These are phyloP conservation scores for Styphnolobium japonicum DNA, from an alignment of 306 rosid genomes.

Conservation along the genomic window DNA sequence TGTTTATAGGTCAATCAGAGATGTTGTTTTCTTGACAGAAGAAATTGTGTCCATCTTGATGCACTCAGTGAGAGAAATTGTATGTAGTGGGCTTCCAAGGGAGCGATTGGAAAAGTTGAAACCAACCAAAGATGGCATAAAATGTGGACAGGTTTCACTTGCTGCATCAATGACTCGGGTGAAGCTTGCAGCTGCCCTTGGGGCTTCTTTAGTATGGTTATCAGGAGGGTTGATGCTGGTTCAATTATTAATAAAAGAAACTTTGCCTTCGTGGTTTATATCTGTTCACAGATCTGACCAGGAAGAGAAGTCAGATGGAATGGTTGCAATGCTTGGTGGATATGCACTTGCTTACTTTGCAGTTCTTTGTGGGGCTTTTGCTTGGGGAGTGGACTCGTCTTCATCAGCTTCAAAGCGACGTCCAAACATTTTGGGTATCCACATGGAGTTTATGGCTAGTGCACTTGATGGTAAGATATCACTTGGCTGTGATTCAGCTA, in stretches of 20 bases:
- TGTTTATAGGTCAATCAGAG: slow-evolving; percentile 63
- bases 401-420: slow-evolving; percentile 81
- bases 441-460: slow-evolving; percentile 92
- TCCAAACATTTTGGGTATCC: slow-evolving; percentile 67
- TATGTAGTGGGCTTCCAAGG: slow-evolving; percentile 45
- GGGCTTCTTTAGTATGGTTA: slow-evolving; percentile 84
- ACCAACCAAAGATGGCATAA: slow-evolving; percentile 44
- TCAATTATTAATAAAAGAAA: slow-evolving; percentile 78
- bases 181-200: slow-evolving; percentile 90
- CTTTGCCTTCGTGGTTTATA: slow-evolving; percentile 93
- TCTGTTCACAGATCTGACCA: slow-evolving; percentile 64
- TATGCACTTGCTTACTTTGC: slow-evolving; percentile 87
- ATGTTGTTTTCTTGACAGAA: slow-evolving; percentile 65
- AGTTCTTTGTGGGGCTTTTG: slow-evolving; percentile 79
- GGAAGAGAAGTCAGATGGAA: slow-evolving; percentile 62
- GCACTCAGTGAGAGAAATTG: slow-evolving; percentile 75
- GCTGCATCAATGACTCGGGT: slow-evolving; percentile 71
- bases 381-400: slow-evolving; percentile 90
- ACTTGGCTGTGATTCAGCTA: slow-evolving; percentile 80
- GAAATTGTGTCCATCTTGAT: slow-evolving; percentile 76
- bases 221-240: slow-evolving; percentile 79
- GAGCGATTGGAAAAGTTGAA: slow-evolving; percentile 46
- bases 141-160: slow-evolving; percentile 65
- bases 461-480: slow-evolving; percentile 93
- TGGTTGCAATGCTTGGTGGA: slow-evolving; percentile 83